Percentiles rank a stretch among this genome's conserved stretches.
These are phyloP conservation scores for Scortechinia acanthostroma DNA, from an alignment of 2,329 filamentous ascomycete genomes.

Conservation along the genomic window DNA sequence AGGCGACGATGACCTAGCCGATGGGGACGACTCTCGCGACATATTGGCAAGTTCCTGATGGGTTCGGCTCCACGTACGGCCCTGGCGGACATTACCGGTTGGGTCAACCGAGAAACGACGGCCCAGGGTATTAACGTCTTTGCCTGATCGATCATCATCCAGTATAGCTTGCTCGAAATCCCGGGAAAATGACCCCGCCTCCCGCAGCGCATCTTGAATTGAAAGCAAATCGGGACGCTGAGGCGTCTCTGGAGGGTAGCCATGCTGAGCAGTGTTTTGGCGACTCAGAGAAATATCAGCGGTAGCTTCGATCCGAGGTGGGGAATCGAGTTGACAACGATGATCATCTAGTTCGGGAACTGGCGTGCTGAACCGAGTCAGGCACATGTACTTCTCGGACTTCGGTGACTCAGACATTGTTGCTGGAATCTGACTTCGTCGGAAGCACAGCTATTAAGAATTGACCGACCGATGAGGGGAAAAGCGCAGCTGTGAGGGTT, in stretches of 20 bases:
- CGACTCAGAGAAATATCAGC: neutral
- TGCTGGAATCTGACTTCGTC: conserved; percentile 20
- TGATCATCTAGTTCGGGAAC: conserved; percentile 34
- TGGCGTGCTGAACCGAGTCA: conserved; percentile 55
- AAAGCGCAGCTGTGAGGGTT: too few relatives aligned
- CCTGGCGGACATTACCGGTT: conserved; percentile 19
- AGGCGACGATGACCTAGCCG: conserved; percentile 50
- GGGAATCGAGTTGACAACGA: conserved; percentile 19
- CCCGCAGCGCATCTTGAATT: conserved; percentile 32
- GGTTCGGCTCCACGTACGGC: conserved; percentile 16
- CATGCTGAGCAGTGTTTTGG: neutral
- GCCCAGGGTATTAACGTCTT: conserved; percentile 19
- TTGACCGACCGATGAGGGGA: too few relatives aligned
- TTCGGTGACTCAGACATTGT: conserved; percentile 44
- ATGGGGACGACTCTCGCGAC: conserved; percentile 36
- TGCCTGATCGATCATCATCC: conserved; percentile 37
- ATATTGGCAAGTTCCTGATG: conserved; percentile 24
- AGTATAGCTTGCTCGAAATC: conserved; percentile 54
- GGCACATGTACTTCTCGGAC: conserved; percentile 37
- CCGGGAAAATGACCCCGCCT: conserved; percentile 30
- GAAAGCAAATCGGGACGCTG: conserved; percentile 35
- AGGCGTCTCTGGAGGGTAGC: conserved; percentile 31
- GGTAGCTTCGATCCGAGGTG: conserved; percentile 28
- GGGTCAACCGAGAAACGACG: conserved; percentile 29
- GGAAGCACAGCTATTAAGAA: too few relatives aligned